A percentile compares a stretch with the other conserved stretches of the same genome.
phyloP scores from a whole-genome alignment of 768 basidiomycete genomes.

The Cyclocybe aegerita region DNA sequence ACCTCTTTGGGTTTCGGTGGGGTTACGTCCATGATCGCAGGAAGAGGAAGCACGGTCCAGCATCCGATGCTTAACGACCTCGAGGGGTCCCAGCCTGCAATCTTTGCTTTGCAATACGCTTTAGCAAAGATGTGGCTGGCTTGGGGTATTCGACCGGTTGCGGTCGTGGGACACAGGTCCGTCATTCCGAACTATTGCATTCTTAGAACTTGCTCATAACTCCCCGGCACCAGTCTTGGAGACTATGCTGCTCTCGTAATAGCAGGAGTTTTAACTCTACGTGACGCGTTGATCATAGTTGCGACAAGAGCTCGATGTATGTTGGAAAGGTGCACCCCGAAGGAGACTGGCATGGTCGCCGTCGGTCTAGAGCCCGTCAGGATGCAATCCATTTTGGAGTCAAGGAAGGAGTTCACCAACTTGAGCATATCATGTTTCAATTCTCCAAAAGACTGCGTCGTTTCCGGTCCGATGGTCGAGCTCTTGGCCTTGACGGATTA shows the following conservation, averaged over 20 bases:
- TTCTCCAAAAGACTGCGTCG: constrained; percentile 52
- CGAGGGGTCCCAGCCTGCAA: constrained; percentile 49
- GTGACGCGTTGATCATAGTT: constrained; percentile 57
- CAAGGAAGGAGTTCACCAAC: constrained; percentile 30
- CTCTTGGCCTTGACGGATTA: constrained; percentile 40
- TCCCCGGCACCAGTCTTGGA: constrained; percentile 50
- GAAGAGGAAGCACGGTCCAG: constrained; percentile 1
- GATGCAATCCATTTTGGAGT: constrained; percentile 33
- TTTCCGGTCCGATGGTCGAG: constrained; percentile 53
- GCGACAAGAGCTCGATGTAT: constrained; percentile 60
- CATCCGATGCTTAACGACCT: constrained; percentile 1
- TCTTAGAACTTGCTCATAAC: constrained; percentile 11
- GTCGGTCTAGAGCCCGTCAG: constrained; percentile 37
- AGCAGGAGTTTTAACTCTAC: constrained; percentile 56
- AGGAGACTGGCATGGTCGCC: constrained; percentile 62
- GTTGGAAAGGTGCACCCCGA: constrained; percentile 40
- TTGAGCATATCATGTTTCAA: constrained; percentile 64
- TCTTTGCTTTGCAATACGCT: constrained; percentile 64
- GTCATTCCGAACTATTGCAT: constrained; percentile 12
- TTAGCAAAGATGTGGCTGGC: constrained; percentile 63
- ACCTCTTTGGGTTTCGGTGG: constrained; percentile 48
- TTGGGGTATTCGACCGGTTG: constrained; percentile 65
- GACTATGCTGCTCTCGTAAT: constrained; percentile 72
- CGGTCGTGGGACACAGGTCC: constrained; percentile 73
- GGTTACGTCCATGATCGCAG: constrained; percentile 43